A percentile compares a stretch with the other conserved stretches of the same genome.
phyloP scores from a whole-genome alignment of 495 filamentous ascomycete species.

The Melanomma pulvis-pyrius region DNA sequence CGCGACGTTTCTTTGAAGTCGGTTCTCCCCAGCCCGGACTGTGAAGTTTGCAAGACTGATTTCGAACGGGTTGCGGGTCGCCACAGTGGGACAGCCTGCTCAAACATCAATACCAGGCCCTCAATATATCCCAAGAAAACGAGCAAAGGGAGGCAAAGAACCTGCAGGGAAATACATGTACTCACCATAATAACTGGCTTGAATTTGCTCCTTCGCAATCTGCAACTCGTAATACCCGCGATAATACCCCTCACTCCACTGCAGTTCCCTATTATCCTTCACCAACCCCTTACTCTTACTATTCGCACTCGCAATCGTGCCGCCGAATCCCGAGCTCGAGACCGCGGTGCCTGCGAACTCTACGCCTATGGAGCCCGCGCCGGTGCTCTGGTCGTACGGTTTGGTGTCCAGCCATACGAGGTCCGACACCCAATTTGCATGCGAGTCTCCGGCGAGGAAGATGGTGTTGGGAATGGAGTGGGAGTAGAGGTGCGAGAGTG shows the following conservation, averaged over 20 bases:
- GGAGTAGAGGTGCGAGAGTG: conserved; percentile 60
- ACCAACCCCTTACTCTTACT: conserved; percentile 14
- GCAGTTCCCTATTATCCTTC: conserved; percentile 53
- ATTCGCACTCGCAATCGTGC: conserved; percentile 8
- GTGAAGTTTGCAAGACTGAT: conserved; percentile 63
- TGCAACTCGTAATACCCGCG: conserved; percentile 53
- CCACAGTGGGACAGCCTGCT: conserved; percentile 49
- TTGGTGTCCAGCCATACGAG: conserved; percentile 62
- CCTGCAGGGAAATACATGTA: no score
- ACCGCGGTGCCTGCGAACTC: conserved; percentile 70
- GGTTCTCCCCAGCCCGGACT: conserved; percentile 58
- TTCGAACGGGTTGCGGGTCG: conserved; percentile 50
- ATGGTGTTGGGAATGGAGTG: conserved; percentile 68
- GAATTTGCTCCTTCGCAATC: conserved; percentile 33
- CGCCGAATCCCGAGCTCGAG: conserved; percentile 47
- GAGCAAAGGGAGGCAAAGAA: not conserved
- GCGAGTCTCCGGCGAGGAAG: conserved; percentile 66
- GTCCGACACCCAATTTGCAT: conserved; percentile 67
- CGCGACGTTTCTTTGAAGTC: conserved; percentile 50
- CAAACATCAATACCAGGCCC: not conserved
- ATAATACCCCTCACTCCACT: conserved; percentile 72
- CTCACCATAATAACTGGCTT: conserved; percentile 53
- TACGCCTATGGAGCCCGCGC: conserved; percentile 62
- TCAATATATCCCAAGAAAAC: not conserved
- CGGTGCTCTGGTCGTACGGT: conserved; percentile 59